Conservation (phyloP, 345 rosid genomes). For the Euphorbia pulcherrima region DNA sequence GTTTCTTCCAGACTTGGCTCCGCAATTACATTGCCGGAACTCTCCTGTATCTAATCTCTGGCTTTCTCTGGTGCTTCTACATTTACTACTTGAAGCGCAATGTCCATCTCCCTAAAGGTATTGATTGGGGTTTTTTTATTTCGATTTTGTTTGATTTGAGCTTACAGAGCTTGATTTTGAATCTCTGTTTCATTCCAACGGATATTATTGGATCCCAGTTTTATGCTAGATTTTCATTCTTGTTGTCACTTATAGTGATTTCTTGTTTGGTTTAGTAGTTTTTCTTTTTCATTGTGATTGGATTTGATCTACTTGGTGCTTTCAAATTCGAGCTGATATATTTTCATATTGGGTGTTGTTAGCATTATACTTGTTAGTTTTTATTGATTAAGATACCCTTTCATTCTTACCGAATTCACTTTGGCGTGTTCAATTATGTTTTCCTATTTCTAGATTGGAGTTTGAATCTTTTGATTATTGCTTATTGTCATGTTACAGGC, state of each 20-base stretch:
- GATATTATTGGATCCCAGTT: background rate
- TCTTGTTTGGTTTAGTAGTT: background rate
- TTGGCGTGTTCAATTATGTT: no score
- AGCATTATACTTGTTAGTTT: background rate
- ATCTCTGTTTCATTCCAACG: background rate
- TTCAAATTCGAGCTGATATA: background rate
- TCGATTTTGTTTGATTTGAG: background rate
- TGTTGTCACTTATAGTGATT: no score
- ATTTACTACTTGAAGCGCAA: slow-evolving; percentile 77
- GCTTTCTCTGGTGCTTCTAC: slow-evolving; percentile 84
- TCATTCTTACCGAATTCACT: no score
- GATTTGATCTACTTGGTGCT: slow-evolving; percentile 6
- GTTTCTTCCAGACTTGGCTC: slow-evolving; percentile 78
- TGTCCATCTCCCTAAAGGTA: slow-evolving; percentile 77
- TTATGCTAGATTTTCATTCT: background rate
- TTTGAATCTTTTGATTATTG: no score
- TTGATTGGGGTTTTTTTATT: background rate
- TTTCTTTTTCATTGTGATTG: background rate
- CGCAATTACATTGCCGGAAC: slow-evolving; percentile 78
- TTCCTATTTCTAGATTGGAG: no score
- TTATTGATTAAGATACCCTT: no score
- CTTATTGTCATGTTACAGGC: no score
- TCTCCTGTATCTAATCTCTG: slow-evolving; percentile 69
- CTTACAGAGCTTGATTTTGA: background rate
- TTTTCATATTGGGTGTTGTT: background rate